Evolutionary conservation across 2,329 filamentous ascomycete species (phyloP).

Genomic region (Westerdykella aurantiaca): DNA sequence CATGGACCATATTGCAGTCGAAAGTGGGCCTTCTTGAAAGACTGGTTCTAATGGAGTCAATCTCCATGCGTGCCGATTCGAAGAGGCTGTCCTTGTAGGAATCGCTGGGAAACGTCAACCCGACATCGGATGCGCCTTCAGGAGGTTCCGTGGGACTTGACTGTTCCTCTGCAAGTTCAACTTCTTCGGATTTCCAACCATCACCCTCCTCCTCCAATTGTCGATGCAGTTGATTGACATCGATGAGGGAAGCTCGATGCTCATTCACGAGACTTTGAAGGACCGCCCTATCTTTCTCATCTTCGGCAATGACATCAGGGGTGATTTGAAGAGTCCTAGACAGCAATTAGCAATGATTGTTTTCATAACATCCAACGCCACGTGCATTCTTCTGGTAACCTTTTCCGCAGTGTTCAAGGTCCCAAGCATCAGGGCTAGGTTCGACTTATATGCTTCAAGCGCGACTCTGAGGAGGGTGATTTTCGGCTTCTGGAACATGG

Average conservation of each 20-base stretch:
- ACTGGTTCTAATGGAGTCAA: slow-evolving; percentile 9
- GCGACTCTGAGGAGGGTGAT: slow-evolving; percentile 13
- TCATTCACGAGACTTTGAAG: slow-evolving; percentile 14
- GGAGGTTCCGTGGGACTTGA: background rate
- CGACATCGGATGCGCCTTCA: background rate
- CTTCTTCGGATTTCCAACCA: background rate
- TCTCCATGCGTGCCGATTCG: slow-evolving; percentile 5
- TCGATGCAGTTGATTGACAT: slow-evolving; percentile 10
- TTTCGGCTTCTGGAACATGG: slow-evolving; percentile 17
- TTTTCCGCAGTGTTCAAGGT: slow-evolving; percentile 19
- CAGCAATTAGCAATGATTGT: background rate
- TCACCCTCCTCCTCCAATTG: slow-evolving; percentile 3
- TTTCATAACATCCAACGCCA: background rate
- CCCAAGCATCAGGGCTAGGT: slow-evolving; percentile 15
- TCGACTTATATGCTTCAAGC: slow-evolving; percentile 19
- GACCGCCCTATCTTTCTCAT: slow-evolving; percentile 10
- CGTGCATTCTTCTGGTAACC: slow-evolving; percentile 9
- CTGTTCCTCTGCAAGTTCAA: background rate
- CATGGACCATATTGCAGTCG: slow-evolving; percentile 3
- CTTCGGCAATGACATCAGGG: slow-evolving; percentile 2
- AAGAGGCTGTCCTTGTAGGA: slow-evolving; percentile 1
- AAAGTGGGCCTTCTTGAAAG: slow-evolving; percentile 2
- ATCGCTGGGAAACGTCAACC: background rate
- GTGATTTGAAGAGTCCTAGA: slow-evolving; percentile 1
- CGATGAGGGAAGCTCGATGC: slow-evolving; percentile 11